Conservation (phyloP, 2,329 filamentous ascomycete genomes). For the Fusarium nurragi region DNA sequence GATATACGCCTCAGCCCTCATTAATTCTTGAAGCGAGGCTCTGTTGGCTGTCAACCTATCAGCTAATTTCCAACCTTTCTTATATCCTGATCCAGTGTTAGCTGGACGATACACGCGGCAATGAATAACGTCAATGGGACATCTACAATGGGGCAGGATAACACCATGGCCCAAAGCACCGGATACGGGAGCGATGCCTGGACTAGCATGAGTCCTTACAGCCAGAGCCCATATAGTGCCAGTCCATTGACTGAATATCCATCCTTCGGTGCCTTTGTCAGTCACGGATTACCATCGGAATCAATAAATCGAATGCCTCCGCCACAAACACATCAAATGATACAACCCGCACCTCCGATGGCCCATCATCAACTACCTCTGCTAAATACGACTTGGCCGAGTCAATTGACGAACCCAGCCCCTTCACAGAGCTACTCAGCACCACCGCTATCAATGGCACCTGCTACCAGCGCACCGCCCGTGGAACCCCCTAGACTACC, state of each 20-base stretch:
- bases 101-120: slow-evolving; percentile 30
- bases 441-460: slow-evolving; percentile 67
- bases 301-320: slow-evolving; percentile 64
- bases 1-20: slow-evolving; percentile 10
- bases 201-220: slow-evolving; percentile 69
- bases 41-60: slow-evolving; percentile 1
- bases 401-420: slow-evolving; percentile 78
- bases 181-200: slow-evolving; percentile 58
- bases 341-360: slow-evolving; percentile 54
- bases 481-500: slow-evolving; percentile 43
- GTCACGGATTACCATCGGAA: slow-evolving; percentile 62
- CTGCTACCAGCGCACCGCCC: slow-evolving; percentile 62
- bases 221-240: slow-evolving; percentile 63
- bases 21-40: neutral
- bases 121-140: slow-evolving; percentile 51
- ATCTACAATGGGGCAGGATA: slow-evolving; percentile 46
- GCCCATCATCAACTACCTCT: slow-evolving; percentile 71
- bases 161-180: slow-evolving; percentile 46
- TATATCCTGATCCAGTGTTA: slow-evolving; percentile 26
- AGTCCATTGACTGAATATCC: slow-evolving; percentile 73
- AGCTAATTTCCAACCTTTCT: neutral
- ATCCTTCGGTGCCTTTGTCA: slow-evolving; percentile 64
- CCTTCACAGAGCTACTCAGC: slow-evolving; percentile 63
- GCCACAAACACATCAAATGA: slow-evolving; percentile 54
- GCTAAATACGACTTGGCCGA: slow-evolving; percentile 81